Base-by-base conservation (phyloP, 2,329 filamentous ascomycete genomes). In the Talaromyces sp. region DNA sequence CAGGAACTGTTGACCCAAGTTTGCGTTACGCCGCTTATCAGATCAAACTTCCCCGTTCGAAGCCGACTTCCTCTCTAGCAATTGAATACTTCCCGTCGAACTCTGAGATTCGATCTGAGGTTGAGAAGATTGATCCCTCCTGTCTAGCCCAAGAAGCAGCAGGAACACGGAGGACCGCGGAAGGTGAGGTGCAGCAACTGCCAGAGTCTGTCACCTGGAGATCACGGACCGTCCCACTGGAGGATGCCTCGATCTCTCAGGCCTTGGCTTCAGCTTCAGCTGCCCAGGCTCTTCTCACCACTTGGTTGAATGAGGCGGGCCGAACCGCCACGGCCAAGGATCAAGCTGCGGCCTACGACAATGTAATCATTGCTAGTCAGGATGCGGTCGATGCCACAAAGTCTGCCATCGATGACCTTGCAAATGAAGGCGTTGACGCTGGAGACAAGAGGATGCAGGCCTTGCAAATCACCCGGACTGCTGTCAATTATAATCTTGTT, bases 21-120 rank as follows among this genome's bases (percentile, higher is more conserved):
- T 90, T 99, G 65, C 87, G 93, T 58, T 97, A 95, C 71, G 92
- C 92, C 32, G 91, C 94, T 16, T 97, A 97, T 71, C 91, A 96
- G 72, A 82, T 91, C 69, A 89, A 93, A 70, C 84, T 96, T 29
- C 89, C 93, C 0, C 86, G 94, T 39, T 96, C 91, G 2, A 84
- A 91, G 49, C 87, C 92, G 2, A 87, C 96, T 44, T 82, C 88
- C 0, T 83, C 86, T 7, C 89, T 97, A 58, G 89, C 90, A 2
- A 86, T 86, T 62, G 87, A 88, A 60, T 86, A 87, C 55, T 96
- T 97, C 63, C 87, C 90, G 1, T 77, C 78, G 10, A 82, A 85
- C 20, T 66, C 76, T 1, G 73, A 80, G 8, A 76, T 96, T 13
- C 82, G 89, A 0, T 74, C 81, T 24, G 81, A 86, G 52, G 81